Evolutionary conservation across 1,284 basidiomycete species (phyloP), one percentile per base, ranked within the genome.

Genomic region (Ceratobasidium sp.): DNA sequence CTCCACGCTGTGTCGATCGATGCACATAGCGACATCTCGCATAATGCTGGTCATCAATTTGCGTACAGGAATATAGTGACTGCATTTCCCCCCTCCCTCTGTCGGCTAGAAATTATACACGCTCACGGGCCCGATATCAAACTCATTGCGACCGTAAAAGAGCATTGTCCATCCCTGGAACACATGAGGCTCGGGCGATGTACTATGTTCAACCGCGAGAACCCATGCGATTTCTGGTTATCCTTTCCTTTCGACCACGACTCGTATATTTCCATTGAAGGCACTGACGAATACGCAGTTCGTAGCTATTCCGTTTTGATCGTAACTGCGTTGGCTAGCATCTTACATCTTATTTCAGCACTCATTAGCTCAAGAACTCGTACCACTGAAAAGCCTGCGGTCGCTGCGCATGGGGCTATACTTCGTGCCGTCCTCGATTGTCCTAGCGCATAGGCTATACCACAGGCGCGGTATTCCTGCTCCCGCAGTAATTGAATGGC

Each of bases 211-310:
- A 66, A 66, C 31, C 19, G 64, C 22, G 6, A 6, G 9, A 9
- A 27, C 14, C 48, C 48, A 7, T 66, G 64, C 31, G 64, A 54
- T 1, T 66, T 66, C n/a, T 66, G 64, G 64, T 8, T 6, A 15
- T 17, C 27, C 6, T 54, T 66, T 17, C 64, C 64, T 15, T 41
- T 36, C 3, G 64, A 66, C 15, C 64, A 66, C n/a, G 50, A 66
- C 22, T 29, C 50, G 22, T 66, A 66, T 36, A 53, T 66, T 22
- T 29, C 50, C 3, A 33, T 4, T 7, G 15, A 53, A 17, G 64
- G 33, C 17, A 54, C 64, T 17, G 29, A 66, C 33, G 22, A 7
- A 5, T 65, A 65, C 51, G 44, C 63, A 4, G 63, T 65, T 50
- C 17, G 47, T 50, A 7, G 14, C 22, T 47, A n/a, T 29, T 8